Percentiles rank a stretch among this genome's conserved stretches.
phyloP scores from a whole-genome alignment of 257 asterid genomes.

The Solanum sejunctum region DNA sequence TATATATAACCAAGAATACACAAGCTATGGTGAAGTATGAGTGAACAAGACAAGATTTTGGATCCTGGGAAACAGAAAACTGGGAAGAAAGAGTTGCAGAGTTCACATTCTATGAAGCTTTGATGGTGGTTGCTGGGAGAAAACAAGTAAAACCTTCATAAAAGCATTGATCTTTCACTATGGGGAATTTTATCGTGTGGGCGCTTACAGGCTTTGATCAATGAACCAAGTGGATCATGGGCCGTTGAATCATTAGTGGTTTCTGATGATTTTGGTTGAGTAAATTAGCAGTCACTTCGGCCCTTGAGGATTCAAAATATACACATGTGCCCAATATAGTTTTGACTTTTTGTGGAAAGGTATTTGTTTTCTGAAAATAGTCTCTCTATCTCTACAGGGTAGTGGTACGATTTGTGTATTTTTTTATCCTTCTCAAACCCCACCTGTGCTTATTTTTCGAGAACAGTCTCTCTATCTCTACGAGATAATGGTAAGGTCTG shows the following conservation, averaged over 20 bases:
- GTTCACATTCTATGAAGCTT: background rate
- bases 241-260: background rate
- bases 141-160: background rate
- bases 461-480: no score
- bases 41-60: background rate
- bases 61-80: background rate
- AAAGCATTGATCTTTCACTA: background rate
- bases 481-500: no score
- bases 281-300: background rate
- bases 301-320: background rate
- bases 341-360: background rate
- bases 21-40: background rate
- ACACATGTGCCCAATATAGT: background rate
- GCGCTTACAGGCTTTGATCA: background rate
- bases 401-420: no score
- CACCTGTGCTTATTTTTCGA: no score
- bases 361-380: no score
- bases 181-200: background rate
- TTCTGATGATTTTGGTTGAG: background rate
- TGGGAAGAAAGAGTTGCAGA: background rate
- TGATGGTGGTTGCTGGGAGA: background rate
- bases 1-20: background rate
- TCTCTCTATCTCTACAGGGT: no score
- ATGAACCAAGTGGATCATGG: background rate
- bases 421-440: no score